Conservation (phyloP, 1,284 basidiomycete genomes). For the Melanopsichium pennsylvanicum region DNA sequence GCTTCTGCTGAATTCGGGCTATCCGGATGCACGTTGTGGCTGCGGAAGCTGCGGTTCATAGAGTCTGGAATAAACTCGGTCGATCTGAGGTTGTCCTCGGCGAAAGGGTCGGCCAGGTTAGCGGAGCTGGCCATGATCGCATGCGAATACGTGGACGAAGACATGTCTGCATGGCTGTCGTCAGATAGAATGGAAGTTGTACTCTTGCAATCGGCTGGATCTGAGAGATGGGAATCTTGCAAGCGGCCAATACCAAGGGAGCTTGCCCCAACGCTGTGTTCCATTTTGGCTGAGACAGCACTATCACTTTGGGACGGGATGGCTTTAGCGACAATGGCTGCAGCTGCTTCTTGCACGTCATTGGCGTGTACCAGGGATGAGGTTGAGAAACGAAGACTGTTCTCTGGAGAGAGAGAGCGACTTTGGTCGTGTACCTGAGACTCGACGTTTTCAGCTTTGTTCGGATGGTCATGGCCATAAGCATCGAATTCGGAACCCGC, state of each 20-base stretch:
- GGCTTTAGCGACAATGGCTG: too few relatives aligned
- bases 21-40: not conserved
- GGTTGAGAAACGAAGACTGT: conserved; percentile 17
- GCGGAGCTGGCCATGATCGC: conserved; percentile 48
- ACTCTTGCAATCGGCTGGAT: not conserved
- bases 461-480: conserved; percentile 7
- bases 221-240: conserved; percentile 4
- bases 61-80: not conserved
- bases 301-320: too few relatives aligned
- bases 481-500: conserved; percentile 45
- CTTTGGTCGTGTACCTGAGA: too few relatives aligned
- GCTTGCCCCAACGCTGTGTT: conserved; percentile 21
- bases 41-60: not conserved
- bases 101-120: conserved; percentile 46
- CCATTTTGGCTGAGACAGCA: too few relatives aligned
- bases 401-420: conserved; percentile 2
- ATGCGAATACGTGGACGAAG: conserved; percentile 7
- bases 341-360: not conserved
- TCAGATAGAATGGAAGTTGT: not conserved
- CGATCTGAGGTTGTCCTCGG: conserved; percentile 4
- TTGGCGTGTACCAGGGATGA: conserved; percentile 14
- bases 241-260: conserved; percentile 40
- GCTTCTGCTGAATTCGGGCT: not conserved
- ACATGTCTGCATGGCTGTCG: not conserved
- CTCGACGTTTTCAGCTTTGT: not conserved